Base-by-base conservation (phyloP, 106 monocot genomes). In the Platanthera zijinensis region DNA sequence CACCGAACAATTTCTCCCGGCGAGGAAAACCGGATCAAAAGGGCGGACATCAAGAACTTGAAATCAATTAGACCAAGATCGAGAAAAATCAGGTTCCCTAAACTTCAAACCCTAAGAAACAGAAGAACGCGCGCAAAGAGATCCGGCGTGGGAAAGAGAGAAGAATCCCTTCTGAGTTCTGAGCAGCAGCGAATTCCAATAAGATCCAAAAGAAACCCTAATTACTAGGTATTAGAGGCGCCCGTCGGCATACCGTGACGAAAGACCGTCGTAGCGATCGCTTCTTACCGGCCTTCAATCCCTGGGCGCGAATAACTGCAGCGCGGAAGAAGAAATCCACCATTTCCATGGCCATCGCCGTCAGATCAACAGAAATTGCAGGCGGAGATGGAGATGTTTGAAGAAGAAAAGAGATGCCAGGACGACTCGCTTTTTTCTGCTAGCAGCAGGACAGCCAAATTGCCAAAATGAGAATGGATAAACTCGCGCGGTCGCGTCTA, bases 341-440 rank as follows among this genome's bases (percentile, higher is more conserved):
- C 48, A 77, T 78, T 51, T 78, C 78, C 82, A 71, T 57, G 51
- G 59, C 74, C 82, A 79, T 78, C 79, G 75, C 82, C 84, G 61
- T 52, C 72, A 46, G 71, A 74, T 18, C 66, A 59, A 21, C 50
- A 39, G 10, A 46, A 5, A 15, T 56, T 45, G 39, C 10, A 39
- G 39, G 39, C 39, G 39, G 39, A 39, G 39, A 39, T 39, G 39
- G 39, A 45, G 52, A 75, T 18, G 70, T 48, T 71, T 48, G 5
- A 71, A n/a, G 70, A 71, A 71, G 32, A 30, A 67, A 67, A 12
- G 5, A 39, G 70, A 71, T 17, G 5, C 61, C 61, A 18, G n/a
- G 7, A 13, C 61, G 15, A 61, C n/a, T 18, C 61, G 6, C 61
- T 53, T 10, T 53, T 1, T 14, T 14, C 14, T 14, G 53, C 53